phyloP scores from a whole-genome alignment of 106 monocot genomes.

The Gastrodia elata region DNA sequence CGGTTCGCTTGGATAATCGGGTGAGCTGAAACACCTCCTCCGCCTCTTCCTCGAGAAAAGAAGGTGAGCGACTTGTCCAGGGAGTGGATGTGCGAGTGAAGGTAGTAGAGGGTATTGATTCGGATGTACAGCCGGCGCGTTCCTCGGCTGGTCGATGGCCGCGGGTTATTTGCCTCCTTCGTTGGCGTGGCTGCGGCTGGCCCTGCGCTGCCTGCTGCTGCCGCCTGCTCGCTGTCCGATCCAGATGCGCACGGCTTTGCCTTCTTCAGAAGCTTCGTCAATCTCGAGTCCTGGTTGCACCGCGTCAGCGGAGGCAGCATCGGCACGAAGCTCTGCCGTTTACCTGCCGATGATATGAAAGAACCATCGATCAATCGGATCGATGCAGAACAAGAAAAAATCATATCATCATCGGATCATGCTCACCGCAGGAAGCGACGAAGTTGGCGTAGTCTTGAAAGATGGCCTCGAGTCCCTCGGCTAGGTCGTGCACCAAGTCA shows the following conservation, averaged over 20 bases:
- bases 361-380: not conserved
- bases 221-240: not conserved
- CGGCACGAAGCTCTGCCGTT: conserved; percentile 71
- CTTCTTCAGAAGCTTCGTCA: conserved; percentile 65
- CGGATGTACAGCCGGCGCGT: conserved; percentile 67
- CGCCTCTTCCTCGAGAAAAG: conserved; percentile 18
- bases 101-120: conserved; percentile 68
- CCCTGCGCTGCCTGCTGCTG: not conserved
- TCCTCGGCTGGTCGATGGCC: conserved; percentile 55
- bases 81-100: conserved; percentile 35
- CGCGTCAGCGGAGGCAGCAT: conserved; percentile 66
- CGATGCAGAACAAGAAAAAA: not conserved
- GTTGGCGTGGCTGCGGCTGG: not conserved
- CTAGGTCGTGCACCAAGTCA: conserved; percentile 55
- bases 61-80: conserved; percentile 53
- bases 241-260: conserved; percentile 48
- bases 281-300: conserved; percentile 82
- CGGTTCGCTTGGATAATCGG: conserved; percentile 10
- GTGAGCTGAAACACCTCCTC: not conserved
- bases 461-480: conserved; percentile 53
- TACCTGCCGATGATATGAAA: conserved; percentile 28
- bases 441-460: conserved; percentile 72
- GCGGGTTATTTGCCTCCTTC: conserved; percentile 30
- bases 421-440: conserved; percentile 67
- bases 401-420: not conserved